Evolutionary conservation across 2,329 filamentous ascomycete genomes (phyloP), one percentile per base, ranked within the genome.

Genomic region (Colletotrichum camelliae): DNA sequence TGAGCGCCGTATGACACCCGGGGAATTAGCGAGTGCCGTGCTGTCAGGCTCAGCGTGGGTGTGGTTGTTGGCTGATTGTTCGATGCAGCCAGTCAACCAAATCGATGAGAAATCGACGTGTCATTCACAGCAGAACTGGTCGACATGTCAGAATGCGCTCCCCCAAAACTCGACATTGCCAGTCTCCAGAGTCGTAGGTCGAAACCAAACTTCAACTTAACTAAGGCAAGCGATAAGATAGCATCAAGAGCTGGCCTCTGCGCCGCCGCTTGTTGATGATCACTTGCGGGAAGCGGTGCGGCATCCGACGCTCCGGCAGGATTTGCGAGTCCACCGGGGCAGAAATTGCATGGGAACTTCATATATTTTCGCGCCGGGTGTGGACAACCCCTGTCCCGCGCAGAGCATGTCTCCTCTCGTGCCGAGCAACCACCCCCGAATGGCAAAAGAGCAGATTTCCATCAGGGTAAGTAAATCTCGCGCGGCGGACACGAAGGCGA

Each of bases 11-110:
- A 48, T 52, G 39, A 31, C 24, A 21, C 35, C 52, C 73, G 73
- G 70, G 58, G 52, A 75, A 64, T 65, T 60, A 67, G n/a, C 60
- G 33, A 74, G 35, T 71, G 72, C 72, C 67, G 43, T 65, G 43
- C 57, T 52, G 70, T 58, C 57, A 37, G 73, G 33, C 70, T 43
- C 58, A 31, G 12, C 29, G 29, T 35, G 18, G 10, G 62, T 60
- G 43, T 58, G 35, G 62, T 21, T 13, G 10, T 61, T 61, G 58
- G 29, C 15, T 33, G 27, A n/a, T 8, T 29, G 27, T 61, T n/a
- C 5, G 10, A n/a, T 61, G 12, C 58, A 35, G 10, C 2, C 29
- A 33, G 24, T 61, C 29, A 18, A 6, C 33, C 4, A 64, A 24
- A 64, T 61, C 58, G 15, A 18, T 61, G 29, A 31, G 29, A 61